Percentiles rank a stretch among this genome's conserved stretches.
Evolutionary conservation across 371 early-diverging fungal genomes (phyloP).

Genomic region (Umbelopsis sp.): DNA sequence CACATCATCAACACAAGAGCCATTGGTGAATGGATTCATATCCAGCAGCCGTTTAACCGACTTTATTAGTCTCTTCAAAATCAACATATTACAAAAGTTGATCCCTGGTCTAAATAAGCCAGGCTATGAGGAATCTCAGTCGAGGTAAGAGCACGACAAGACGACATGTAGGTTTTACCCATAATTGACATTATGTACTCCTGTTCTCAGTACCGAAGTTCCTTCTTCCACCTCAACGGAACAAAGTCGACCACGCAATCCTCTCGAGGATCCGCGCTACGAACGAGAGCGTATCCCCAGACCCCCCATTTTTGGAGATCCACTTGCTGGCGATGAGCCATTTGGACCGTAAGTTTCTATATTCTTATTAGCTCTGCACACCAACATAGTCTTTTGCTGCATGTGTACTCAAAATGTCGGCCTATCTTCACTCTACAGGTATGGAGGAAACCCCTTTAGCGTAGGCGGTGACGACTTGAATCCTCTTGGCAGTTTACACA

Average conservation of each 20-base stretch:
- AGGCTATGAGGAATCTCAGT: constrained; percentile 52
- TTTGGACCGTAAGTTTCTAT: constrained; percentile 25
- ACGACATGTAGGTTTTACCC: background rate
- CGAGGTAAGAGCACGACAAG: constrained; percentile 5
- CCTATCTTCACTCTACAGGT: background rate
- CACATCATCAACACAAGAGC: constrained; percentile 38
- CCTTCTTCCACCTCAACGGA: constrained; percentile 16
- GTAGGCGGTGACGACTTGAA: constrained; percentile 66
- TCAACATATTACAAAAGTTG: constrained; percentile 67
- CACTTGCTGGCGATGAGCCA: constrained; percentile 38
- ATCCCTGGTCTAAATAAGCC: constrained; percentile 69
- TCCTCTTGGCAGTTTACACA: constrained; percentile 49
- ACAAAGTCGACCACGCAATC: constrained; percentile 7
- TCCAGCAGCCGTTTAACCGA: constrained; percentile 64
- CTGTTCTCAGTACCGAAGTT: background rate
- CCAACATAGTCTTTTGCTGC: background rate
- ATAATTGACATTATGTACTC: background rate
- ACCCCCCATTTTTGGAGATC: constrained; percentile 40
- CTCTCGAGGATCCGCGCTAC: background rate
- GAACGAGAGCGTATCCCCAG: constrained; percentile 11
- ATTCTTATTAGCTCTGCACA: background rate
- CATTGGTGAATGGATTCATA: constrained; percentile 62
- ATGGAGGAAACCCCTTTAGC: constrained; percentile 44
- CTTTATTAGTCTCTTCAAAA: constrained; percentile 59
- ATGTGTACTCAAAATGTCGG: background rate